Conservation (phyloP, 2,329 filamentous ascomycete species). For the Fusarium setosum region DNA sequence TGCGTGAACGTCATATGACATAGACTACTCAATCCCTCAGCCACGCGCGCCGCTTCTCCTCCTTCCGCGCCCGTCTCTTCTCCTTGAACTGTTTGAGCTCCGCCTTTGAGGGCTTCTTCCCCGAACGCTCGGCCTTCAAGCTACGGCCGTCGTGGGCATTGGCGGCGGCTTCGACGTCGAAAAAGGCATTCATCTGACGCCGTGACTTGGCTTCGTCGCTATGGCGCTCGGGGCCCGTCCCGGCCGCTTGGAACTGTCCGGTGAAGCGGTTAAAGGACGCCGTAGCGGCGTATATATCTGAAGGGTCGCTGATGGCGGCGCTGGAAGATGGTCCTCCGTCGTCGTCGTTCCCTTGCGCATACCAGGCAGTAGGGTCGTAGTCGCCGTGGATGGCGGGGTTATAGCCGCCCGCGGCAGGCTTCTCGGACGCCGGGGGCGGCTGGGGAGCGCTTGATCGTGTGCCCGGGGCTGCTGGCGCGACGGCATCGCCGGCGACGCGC, state of each 20-base stretch:
- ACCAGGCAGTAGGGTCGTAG: constrained; percentile 96
- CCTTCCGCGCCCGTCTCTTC: constrained; percentile 88
- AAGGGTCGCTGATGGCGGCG: constrained; percentile 50
- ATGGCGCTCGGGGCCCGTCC: constrained; percentile 78
- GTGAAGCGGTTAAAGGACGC: constrained; percentile 94
- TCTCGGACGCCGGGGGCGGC: constrained; percentile 49
- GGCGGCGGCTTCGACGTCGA: constrained; percentile 94
- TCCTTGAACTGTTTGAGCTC: constrained; percentile 94
- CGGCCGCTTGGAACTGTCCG: constrained; percentile 79
- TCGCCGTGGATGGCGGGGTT: constrained; percentile 96
- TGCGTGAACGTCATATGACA: neutral
- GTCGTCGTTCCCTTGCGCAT: constrained; percentile 72
- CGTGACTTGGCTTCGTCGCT: constrained; percentile 88
- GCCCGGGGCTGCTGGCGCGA: constrained; percentile 45
- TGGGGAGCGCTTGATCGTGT: constrained; percentile 41
- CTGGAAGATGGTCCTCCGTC: constrained; percentile 43
- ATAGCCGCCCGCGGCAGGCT: constrained; percentile 76
- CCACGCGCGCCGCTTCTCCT: constrained; percentile 95
- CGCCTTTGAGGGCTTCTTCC: constrained; percentile 84
- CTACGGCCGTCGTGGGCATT: constrained; percentile 92
- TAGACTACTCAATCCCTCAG: constrained; percentile 74
- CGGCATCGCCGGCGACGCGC: constrained; percentile 67
- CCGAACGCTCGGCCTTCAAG: constrained; percentile 88
- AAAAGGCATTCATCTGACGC: constrained; percentile 93
- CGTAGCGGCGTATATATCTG: constrained; percentile 71